phyloP scores from a whole-genome alignment of 345 rosid genomes.

The Raphanus raphanistrum region DNA sequence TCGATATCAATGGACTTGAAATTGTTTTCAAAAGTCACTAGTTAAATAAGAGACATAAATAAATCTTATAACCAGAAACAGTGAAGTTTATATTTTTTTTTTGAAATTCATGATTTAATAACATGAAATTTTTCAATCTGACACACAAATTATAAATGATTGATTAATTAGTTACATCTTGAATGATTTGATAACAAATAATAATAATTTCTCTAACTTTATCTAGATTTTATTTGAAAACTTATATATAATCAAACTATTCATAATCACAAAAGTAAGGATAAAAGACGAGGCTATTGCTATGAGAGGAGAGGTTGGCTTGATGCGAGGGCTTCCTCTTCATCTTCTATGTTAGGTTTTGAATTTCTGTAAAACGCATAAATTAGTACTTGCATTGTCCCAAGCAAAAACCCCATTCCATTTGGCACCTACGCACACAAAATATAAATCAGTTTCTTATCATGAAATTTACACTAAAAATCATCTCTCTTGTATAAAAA shows the following conservation, averaged over 20 bases:
- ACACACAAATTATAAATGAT: neutral
- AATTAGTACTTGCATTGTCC: conserved; percentile 57
- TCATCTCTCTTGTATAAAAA: neutral
- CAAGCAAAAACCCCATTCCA: conserved; percentile 61
- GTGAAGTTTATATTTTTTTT: too few relatives aligned
- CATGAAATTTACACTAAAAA: neutral
- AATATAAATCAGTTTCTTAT: neutral
- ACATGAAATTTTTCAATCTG: too few relatives aligned
- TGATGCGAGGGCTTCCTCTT: conserved; percentile 29
- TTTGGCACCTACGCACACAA: conserved; percentile 59
- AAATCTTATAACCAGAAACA: too few relatives aligned
- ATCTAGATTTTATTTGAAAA: too few relatives aligned
- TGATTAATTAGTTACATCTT: neutral
- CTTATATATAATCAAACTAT: neutral
- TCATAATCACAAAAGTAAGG: neutral
- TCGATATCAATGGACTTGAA: too few relatives aligned
- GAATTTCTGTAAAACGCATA: conserved; percentile 57
- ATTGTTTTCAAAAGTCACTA: too few relatives aligned
- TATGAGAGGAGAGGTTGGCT: conserved; percentile 29
- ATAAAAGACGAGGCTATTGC: neutral
- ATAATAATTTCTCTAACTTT: neutral
- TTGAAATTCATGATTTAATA: too few relatives aligned
- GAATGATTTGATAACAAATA: neutral
- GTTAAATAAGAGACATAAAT: too few relatives aligned
- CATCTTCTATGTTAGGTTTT: conserved; percentile 23